phyloP scores from a whole-genome alignment of 2,329 filamentous ascomycete genomes.

The Neofusicoccum parvum region DNA sequence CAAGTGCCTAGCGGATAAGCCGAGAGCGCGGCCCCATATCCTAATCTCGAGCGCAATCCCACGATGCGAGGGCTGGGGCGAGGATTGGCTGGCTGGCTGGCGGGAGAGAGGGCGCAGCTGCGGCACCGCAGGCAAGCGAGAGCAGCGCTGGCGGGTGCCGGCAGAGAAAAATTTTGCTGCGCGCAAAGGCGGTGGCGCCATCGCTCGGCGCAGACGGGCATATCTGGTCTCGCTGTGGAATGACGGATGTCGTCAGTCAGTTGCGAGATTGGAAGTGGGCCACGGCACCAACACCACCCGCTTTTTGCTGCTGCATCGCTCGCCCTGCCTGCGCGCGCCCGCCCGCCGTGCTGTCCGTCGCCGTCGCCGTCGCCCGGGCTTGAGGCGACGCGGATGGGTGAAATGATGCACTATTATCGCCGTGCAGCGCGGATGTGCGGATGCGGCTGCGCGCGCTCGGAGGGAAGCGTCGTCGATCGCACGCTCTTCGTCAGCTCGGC shows the following conservation, averaged over 20 bases:
- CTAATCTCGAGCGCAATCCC: background rate
- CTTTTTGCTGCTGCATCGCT: too few species aligned
- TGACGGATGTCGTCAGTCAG: background rate
- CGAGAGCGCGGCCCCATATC: background rate
- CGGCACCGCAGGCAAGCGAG: background rate
- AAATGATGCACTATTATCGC: background rate
- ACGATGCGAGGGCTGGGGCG: background rate
- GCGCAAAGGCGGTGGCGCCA: too few species aligned
- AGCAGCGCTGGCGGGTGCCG: too few species aligned
- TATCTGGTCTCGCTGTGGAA: background rate
- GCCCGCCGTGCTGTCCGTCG: too few species aligned
- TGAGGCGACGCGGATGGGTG: too few species aligned
- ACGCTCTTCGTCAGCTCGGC: background rate
- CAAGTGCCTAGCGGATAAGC: background rate
- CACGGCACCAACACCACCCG: too few species aligned
- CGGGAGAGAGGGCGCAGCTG: too few species aligned
- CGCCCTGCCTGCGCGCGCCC: too few species aligned
- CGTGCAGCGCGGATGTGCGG: slow-evolving; percentile 1
- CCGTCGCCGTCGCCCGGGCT: too few species aligned
- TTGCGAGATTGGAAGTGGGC: background rate
- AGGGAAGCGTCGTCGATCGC: background rate
- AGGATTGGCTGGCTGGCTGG: background rate
- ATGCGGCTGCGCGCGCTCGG: background rate
- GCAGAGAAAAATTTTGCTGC: background rate
- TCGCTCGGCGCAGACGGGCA: too few species aligned